Evolutionary conservation across 805 yeast genomes (phyloP).

Genomic region (Starmerella scarabaei): DNA sequence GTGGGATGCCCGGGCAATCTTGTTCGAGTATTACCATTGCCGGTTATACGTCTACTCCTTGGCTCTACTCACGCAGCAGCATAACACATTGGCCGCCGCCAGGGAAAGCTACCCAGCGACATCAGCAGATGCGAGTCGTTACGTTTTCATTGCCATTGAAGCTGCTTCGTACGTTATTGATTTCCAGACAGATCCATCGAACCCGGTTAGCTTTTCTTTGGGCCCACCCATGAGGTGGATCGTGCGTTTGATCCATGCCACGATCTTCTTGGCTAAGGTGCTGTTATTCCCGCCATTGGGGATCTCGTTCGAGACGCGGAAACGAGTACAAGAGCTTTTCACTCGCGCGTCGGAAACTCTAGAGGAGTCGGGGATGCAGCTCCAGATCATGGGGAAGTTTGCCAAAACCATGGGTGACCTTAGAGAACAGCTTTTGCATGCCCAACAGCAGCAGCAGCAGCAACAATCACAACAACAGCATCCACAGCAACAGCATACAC

Average conservation of each 20-base stretch:
- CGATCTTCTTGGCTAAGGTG: slow-evolving; percentile 81
- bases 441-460: not conserved
- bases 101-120: not conserved
- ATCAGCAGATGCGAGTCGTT: slow-evolving; percentile 28
- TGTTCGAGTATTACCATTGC: slow-evolving; percentile 75
- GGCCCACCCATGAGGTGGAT: slow-evolving; percentile 87
- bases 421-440: slow-evolving; percentile 2
- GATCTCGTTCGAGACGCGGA: not conserved
- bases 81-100: not conserved
- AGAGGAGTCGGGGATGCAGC: slow-evolving; percentile 5
- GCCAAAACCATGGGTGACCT: slow-evolving; percentile 3
- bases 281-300: slow-evolving; percentile 27
- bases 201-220: slow-evolving; percentile 48
- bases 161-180: slow-evolving; percentile 72
- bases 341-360: slow-evolving; percentile 7
- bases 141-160: slow-evolving; percentile 65
- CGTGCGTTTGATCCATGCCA: slow-evolving; percentile 71
- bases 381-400: slow-evolving; percentile 11
- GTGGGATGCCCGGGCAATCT: slow-evolving; percentile 55
- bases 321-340: not conserved
- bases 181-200: slow-evolving; percentile 45
- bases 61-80: slow-evolving; percentile 37
- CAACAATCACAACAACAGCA: not conserved
- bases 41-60: slow-evolving; percentile 72
- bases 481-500: not conserved